Evolutionary conservation across 768 basidiomycete genomes (phyloP).

Genomic region (Rhizopogon vesiculosus): DNA sequence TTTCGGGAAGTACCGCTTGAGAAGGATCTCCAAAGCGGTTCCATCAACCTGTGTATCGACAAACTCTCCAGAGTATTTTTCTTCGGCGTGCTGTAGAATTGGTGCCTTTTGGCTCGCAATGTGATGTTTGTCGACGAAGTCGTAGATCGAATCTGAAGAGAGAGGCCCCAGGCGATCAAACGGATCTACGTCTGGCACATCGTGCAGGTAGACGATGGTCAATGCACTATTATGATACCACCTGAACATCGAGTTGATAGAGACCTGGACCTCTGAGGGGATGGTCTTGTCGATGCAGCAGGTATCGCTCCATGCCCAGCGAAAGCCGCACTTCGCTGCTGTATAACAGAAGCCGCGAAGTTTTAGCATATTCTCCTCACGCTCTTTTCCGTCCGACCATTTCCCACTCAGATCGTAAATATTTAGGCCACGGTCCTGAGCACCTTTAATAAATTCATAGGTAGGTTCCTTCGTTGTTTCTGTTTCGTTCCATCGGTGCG

Average conservation of each 20-base stretch:
- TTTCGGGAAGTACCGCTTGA: slow-evolving; percentile 5
- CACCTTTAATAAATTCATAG: too few species aligned
- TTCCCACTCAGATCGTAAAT: too few species aligned
- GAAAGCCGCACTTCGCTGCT: slow-evolving; percentile 23
- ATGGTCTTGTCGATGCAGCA: too few species aligned
- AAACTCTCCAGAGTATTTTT: background rate
- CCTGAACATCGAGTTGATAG: slow-evolving; percentile 23
- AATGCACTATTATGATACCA: slow-evolving; percentile 20
- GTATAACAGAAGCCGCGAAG: slow-evolving; percentile 23
- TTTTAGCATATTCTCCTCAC: slow-evolving; percentile 5
- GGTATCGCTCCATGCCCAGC: background rate
- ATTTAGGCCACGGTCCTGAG: too few species aligned
- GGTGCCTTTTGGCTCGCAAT: too few species aligned
- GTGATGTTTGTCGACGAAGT: background rate
- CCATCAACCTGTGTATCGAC: slow-evolving; percentile 19
- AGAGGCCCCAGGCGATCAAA: background rate
- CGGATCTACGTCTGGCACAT: slow-evolving; percentile 15
- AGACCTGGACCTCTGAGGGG: slow-evolving; percentile 11
- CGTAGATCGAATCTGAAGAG: background rate
- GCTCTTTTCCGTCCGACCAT: too few species aligned
- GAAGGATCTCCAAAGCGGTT: slow-evolving; percentile 5
- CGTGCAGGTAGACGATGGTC: slow-evolving; percentile 22
- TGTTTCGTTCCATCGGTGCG: slow-evolving; percentile 17
- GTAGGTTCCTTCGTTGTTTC: too few species aligned
- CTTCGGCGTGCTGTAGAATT: background rate